Conservation (phyloP, 352 stramenopile species). For the Pythium dissimile region DNA sequence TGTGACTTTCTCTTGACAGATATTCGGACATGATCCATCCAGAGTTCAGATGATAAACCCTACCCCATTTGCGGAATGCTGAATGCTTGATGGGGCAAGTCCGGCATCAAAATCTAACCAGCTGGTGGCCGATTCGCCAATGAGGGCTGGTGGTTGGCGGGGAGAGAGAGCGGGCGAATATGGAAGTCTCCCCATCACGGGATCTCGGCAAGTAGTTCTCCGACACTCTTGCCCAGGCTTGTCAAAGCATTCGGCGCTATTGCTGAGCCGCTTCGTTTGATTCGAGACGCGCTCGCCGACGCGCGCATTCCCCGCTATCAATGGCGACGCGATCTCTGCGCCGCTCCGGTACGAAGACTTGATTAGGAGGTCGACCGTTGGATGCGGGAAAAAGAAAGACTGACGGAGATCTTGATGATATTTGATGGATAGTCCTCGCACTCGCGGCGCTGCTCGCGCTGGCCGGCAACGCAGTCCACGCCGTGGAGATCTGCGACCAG, state of each 20-base stretch:
- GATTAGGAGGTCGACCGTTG: too few relatives aligned
- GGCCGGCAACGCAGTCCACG: background rate
- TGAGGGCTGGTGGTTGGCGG: background rate
- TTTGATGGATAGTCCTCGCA: background rate
- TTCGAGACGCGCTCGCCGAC: background rate
- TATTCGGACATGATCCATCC: too few relatives aligned
- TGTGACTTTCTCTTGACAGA: too few relatives aligned
- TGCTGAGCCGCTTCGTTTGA: too few relatives aligned
- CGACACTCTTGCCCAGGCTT: too few relatives aligned
- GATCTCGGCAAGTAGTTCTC: background rate
- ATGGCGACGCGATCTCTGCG: too few relatives aligned
- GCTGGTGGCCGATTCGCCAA: background rate
- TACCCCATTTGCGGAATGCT: background rate
- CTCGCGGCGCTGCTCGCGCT: background rate
- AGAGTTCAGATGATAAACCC: background rate
- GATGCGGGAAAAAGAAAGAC: too few relatives aligned
- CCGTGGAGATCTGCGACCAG: constrained; percentile 13
- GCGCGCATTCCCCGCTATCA: too few relatives aligned
- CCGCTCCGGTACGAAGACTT: too few relatives aligned
- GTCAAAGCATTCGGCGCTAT: too few relatives aligned
- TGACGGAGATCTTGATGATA: too few relatives aligned
- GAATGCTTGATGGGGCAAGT: background rate
- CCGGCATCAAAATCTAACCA: too few relatives aligned
- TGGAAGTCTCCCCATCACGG: background rate
- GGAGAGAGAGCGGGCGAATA: background rate